Evolutionary conservation across 2,329 filamentous ascomycete genomes (phyloP).

Genomic region (Xylaria sp.): DNA sequence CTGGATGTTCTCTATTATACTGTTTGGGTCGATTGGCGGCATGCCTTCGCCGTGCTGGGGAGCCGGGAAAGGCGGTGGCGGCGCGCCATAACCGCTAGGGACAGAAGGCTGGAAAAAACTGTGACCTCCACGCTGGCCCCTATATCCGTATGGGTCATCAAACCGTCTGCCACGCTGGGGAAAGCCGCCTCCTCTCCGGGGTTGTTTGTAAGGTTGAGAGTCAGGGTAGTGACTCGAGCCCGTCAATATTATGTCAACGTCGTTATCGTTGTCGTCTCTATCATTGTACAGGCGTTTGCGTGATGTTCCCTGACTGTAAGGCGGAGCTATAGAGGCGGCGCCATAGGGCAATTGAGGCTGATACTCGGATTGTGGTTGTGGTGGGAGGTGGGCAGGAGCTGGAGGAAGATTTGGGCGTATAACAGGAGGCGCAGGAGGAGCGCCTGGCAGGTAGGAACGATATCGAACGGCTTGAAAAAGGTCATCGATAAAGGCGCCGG

Average conservation of each 20-base stretch:
- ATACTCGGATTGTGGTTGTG: conserved; percentile 20
- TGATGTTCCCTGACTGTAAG: conserved; percentile 33
- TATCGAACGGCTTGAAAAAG: conserved; percentile 67
- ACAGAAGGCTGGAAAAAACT: conserved; percentile 8
- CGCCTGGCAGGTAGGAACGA: conserved; percentile 63
- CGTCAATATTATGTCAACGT: conserved; percentile 41
- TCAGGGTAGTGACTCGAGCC: conserved; percentile 25
- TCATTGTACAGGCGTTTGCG: conserved; percentile 62
- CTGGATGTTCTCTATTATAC: conserved; percentile 64
- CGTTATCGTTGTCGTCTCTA: conserved; percentile 47
- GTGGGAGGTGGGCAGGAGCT: conserved; percentile 17
- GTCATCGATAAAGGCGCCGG: conserved; percentile 68
- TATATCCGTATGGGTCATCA: conserved; percentile 37
- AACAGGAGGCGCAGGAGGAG: conserved; percentile 45
- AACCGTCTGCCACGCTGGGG: conserved; percentile 40
- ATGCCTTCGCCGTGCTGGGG: conserved; percentile 32
- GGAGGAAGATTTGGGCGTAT: conserved; percentile 18
- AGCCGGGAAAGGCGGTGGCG: conserved; percentile 30
- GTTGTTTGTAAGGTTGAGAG: conserved; percentile 60
- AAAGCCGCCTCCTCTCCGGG: conserved; percentile 54
- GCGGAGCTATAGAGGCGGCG: conserved; percentile 7
- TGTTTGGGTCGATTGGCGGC: conserved; percentile 59
- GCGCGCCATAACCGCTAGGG: conserved; percentile 22
- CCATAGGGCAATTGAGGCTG: conserved; percentile 21
- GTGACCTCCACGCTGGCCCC: conserved; percentile 33